These are phyloP conservation scores for Phytopythium boreale DNA, from an alignment of 352 stramenopile species.

Conservation along the genomic window DNA sequence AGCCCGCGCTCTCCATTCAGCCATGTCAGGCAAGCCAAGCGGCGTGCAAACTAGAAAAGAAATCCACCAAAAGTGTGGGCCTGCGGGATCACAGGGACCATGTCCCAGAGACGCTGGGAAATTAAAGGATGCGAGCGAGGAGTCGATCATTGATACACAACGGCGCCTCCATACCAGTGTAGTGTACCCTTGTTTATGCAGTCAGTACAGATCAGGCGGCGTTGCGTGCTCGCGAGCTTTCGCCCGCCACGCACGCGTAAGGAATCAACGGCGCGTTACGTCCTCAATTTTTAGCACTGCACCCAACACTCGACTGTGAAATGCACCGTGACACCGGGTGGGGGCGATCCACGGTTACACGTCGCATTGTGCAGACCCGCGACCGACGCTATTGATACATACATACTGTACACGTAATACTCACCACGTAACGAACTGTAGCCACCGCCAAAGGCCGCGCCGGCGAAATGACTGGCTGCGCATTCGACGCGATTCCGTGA, in stretches of 20 bases:
- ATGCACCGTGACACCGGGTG: background rate
- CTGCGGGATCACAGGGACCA: constrained; percentile 1
- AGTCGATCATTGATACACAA: no score
- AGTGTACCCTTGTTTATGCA: background rate
- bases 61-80: constrained; percentile 2
- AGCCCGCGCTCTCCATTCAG: background rate
- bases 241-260: background rate
- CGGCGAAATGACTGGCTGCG: constrained; percentile 3
- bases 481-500: background rate
- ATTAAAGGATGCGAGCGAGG: background rate
- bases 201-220: background rate
- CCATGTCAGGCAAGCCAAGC: background rate
- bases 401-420: no score
- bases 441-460: background rate
- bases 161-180: no score
- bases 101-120: background rate
- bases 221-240: background rate
- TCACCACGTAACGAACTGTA: background rate
- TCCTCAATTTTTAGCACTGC: background rate
- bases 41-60: background rate
- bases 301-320: background rate
- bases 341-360: background rate
- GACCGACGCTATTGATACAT: no score
- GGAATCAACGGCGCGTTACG: background rate
- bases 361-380: background rate